These are phyloP conservation scores for Annulohypoxylon truncatum DNA, from an alignment of 2,329 filamentous ascomycete species.

Conservation along the genomic window DNA sequence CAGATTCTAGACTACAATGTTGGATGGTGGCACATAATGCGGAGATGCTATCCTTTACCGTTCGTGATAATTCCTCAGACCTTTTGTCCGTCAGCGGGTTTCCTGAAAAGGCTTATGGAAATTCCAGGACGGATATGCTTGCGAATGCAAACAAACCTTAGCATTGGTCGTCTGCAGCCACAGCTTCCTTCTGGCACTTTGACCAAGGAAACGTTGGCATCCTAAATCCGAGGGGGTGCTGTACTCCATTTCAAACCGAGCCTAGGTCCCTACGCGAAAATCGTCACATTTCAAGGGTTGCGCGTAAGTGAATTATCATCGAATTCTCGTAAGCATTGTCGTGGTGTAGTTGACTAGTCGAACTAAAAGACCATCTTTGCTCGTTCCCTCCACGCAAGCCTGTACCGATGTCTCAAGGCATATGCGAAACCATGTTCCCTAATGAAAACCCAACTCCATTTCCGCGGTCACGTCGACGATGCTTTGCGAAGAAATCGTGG, in stretches of 20 bases:
- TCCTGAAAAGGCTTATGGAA: neutral
- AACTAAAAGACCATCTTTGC: constrained; percentile 34
- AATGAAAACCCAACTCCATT: constrained; percentile 48
- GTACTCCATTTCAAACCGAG: neutral
- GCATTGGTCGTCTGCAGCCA: neutral
- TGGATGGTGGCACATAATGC: neutral
- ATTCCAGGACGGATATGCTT: neutral
- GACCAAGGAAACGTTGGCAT: neutral
- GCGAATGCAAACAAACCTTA: neutral
- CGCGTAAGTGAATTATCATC: constrained; percentile 30
- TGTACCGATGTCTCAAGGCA: constrained; percentile 39
- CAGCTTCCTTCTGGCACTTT: neutral
- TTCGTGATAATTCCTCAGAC: neutral
- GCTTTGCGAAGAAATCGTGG: constrained; percentile 42
- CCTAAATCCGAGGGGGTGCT: neutral
- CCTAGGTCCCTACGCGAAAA: neutral
- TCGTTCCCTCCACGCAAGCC: constrained; percentile 36
- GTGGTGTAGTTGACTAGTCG: constrained; percentile 43
- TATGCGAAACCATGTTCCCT: constrained; percentile 43
- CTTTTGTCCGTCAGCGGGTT: neutral
- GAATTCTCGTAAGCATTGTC: constrained; percentile 45
- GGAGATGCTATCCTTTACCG: neutral
- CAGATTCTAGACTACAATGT: neutral
- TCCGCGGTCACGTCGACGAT: constrained; percentile 46
- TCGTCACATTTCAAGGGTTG: constrained; percentile 24